Base-by-base conservation (phyloP, 2,329 filamentous ascomycete genomes). In the Talaromyces sp. region DNA sequence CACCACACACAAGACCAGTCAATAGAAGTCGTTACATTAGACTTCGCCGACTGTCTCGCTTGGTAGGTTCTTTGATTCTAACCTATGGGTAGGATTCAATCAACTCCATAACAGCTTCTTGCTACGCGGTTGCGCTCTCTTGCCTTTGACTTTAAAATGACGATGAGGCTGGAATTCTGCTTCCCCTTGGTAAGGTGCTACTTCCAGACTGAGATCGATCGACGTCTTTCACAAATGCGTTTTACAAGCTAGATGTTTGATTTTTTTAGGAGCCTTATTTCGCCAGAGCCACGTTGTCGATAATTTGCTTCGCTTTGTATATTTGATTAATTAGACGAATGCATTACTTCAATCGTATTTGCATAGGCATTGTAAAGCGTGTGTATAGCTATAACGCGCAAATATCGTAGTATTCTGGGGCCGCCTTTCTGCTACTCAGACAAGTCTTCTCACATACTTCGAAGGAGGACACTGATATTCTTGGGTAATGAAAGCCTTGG, bases 41-140 rank as follows among this genome's bases (percentile, higher is more conserved):
- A 67, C 65, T 13, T 22, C 6, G 65, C 50, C 57, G 64, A 65
- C 57, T 57, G 57, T 48, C 65, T 63, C 11, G 65, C 43, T 65
- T 70, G 72, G 71, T 74, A 74, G 73, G 70, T 74, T 68, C 65
- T 62, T 68, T 70, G 39, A 39, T 45, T 65, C 64, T 65, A 65
- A 65, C 64, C 63, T 63, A 63, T 65, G 63, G 65, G 62, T 72
- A 74, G 73, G 73, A 70, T 70, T 68, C 66, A 48, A 52, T 50
- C 56, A 33, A 58, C 62, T 47, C 33, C 45, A 11, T 13, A 33
- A 22, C 33, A 39, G 52, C 52, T 56, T 56, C 33, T 22, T 56
- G 50, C 63, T 50, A 43, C 62, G 33, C 33, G 37, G 50, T 60
- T 60, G 48, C 19, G 56, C 52, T 59, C 19, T 59, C 33, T 59